Percentiles rank a stretch among this genome's conserved stretches.
Conservation (phyloP, 2,329 filamentous ascomycete species). For the Fusarium coicis region DNA sequence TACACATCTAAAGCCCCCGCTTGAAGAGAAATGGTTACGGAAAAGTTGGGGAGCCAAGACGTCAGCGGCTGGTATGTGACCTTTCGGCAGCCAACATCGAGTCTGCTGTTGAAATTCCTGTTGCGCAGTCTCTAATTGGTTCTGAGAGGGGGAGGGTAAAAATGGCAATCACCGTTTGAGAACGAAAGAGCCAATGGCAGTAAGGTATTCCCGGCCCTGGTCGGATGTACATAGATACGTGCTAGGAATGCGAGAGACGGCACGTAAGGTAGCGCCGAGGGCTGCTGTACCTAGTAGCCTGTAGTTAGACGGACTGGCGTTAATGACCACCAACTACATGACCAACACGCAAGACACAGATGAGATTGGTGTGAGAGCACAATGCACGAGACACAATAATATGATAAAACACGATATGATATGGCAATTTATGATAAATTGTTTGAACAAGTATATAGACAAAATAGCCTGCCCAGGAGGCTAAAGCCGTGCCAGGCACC, state of each 20-base stretch:
- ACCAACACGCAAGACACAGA: background rate
- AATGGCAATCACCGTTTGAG: background rate
- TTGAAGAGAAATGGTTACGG: background rate
- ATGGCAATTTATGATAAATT: background rate
- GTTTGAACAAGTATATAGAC: background rate
- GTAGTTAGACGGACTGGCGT: background rate
- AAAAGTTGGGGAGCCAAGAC: constrained; percentile 17
- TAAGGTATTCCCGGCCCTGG: constrained; percentile 18
- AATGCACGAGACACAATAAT: background rate
- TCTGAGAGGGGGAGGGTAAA: background rate
- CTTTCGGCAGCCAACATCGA: constrained; percentile 9
- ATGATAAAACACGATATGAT: background rate
- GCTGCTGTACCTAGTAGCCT: constrained; percentile 1
- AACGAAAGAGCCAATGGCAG: constrained; percentile 7
- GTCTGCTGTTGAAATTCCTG: constrained; percentile 11
- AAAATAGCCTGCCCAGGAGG: constrained; percentile 10
- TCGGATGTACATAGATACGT: background rate
- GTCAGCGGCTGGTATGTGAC: constrained; percentile 33
- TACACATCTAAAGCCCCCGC: background rate
- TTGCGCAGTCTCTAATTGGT: constrained; percentile 18
- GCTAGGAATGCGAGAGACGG: constrained; percentile 31
- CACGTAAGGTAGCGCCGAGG: constrained; percentile 22
- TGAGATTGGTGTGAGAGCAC: background rate
- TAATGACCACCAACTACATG: constrained; percentile 7
- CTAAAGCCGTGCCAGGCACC: constrained; percentile 28